Base-by-base conservation (phyloP, 2,329 filamentous ascomycete species). In the Cladosporium austrohemisphaericum region DNA sequence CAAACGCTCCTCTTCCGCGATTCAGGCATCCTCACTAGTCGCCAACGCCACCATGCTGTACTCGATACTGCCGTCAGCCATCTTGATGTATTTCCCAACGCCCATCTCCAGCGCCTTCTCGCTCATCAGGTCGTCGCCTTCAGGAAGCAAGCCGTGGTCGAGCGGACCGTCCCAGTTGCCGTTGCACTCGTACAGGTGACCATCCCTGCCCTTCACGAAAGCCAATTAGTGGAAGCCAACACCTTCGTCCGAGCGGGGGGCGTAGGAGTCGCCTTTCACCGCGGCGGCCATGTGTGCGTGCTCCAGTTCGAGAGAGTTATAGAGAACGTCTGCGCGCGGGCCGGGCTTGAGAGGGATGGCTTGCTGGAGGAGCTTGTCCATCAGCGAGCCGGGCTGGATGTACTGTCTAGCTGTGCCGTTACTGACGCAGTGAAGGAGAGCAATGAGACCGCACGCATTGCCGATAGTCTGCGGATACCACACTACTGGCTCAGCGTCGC, bases 381-480 rank as follows among this genome's bases (percentile, higher is more conserved):
- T 62, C 1, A 65, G 61, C 1, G 73, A 76, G 2, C 61, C 71
- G 0, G 69, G 62, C 2, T 53, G 50, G 50, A 82, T 69, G 51
- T 70, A 68, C 11, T 68, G 59, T 18, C 62, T 62, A 3, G 70
- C 71, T 2, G 68, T 63, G 13, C 75, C 72, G 58, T 82, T 83
- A 40, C 71, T 66, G 18, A 80, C 56, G 52, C 71, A 70, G 58
- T 83, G 79, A 2, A 82, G 62, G 1, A 81, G 62, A 2, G 74
- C 78, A 52, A 82, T 80, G n/a, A 76, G 66, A 0, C 79, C 80
- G 56, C 80, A 83, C 0, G 78, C 76, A 57, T 82, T 69, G 13
- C 74, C 71, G 49, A 81, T 80, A 1, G 76, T 81, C 56, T 83
- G 79, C 52, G 71, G 73, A 62, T 79, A 80, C 78, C 78, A 83